Evolutionary conservation across 1,139 yeast species (phyloP).

Genomic region (Candida anutae): DNA sequence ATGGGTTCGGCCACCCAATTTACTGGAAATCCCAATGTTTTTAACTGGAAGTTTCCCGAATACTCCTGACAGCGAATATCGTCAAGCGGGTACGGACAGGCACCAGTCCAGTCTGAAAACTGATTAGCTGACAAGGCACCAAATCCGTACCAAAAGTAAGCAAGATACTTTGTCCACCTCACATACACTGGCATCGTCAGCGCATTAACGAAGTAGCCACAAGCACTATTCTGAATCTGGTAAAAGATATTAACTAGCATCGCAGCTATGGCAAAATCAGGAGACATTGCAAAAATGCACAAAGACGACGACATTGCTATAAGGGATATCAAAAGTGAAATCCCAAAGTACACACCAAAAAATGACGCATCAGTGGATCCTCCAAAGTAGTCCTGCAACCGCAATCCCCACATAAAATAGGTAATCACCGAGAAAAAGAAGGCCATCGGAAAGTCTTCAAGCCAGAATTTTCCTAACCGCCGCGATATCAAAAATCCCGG

Average conservation of each 20-base stretch:
- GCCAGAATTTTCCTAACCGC: constrained; percentile 53
- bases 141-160: constrained; percentile 72
- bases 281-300: constrained; percentile 48
- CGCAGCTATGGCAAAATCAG: constrained; percentile 62
- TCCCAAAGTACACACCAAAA: constrained; percentile 59
- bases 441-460: constrained; percentile 66
- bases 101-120: constrained; percentile 52
- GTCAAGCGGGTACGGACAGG: constrained; percentile 37
- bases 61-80: constrained; percentile 25
- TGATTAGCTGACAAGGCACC: constrained; percentile 65
- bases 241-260: constrained; percentile 56
- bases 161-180: constrained; percentile 71
- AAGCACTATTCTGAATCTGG: constrained; percentile 69
- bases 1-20: constrained; percentile 67
- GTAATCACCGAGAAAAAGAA: constrained; percentile 52
- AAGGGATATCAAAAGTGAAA: constrained; percentile 48
- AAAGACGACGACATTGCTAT: constrained; percentile 51
- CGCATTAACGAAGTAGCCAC: constrained; percentile 77
- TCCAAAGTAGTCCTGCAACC: constrained; percentile 19
- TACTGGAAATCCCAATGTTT: constrained; percentile 51
- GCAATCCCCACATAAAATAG: constrained; percentile 74
- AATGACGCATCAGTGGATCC: constrained; percentile 17
- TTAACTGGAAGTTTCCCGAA: constrained; percentile 50
- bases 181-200: constrained; percentile 77
- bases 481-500: constrained; percentile 64